Percentiles rank a stretch among this genome's conserved stretches.
phyloP scores from a whole-genome alignment of 2,329 filamentous ascomycete species.

The Ambrosiella beaveri region DNA sequence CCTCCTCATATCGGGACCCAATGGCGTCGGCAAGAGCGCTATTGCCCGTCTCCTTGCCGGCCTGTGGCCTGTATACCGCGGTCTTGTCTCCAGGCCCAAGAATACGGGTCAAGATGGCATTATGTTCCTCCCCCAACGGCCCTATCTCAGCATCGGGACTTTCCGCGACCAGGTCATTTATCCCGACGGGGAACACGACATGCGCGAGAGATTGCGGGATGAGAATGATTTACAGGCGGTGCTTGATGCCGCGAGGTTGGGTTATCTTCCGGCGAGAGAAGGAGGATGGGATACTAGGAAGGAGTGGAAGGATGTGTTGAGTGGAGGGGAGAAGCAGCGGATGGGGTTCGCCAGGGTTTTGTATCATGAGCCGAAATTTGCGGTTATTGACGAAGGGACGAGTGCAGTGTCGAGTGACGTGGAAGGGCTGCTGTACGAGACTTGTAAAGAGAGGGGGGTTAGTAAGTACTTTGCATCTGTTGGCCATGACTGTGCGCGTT shows the following conservation, averaged over 20 bases:
- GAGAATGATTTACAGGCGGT: slow-evolving; percentile 61
- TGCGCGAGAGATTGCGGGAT: slow-evolving; percentile 62
- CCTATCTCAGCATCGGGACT: slow-evolving; percentile 82
- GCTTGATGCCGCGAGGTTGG: slow-evolving; percentile 68
- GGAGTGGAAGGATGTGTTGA: slow-evolving; percentile 97
- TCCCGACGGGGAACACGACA: slow-evolving; percentile 84
- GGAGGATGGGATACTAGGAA: slow-evolving; percentile 94
- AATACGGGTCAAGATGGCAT: slow-evolving; percentile 71
- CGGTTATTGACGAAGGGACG: slow-evolving; percentile 89
- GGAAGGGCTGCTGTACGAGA: slow-evolving; percentile 83
- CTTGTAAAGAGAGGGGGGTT: slow-evolving; percentile 80
- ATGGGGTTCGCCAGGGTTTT: slow-evolving; percentile 79
- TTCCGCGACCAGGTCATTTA: slow-evolving; percentile 96
- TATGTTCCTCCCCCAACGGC: slow-evolving; percentile 93
- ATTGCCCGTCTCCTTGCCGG: slow-evolving; percentile 78
- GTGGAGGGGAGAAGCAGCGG: slow-evolving; percentile 90
- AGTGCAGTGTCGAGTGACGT: slow-evolving; percentile 89
- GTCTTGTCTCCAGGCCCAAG: slow-evolving; percentile 75
- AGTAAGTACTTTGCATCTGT: slow-evolving; percentile 39
- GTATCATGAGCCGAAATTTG: slow-evolving; percentile 90
- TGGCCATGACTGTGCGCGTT: neutral
- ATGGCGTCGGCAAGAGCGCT: slow-evolving; percentile 84
- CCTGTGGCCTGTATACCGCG: slow-evolving; percentile 90
- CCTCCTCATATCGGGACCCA: slow-evolving; percentile 82
- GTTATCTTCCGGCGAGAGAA: slow-evolving; percentile 80